Evolutionary conservation across 108 stramenopile genomes (phyloP), one percentile per base, ranked within the genome.

Genomic region (Skeletonema grethae): DNA sequence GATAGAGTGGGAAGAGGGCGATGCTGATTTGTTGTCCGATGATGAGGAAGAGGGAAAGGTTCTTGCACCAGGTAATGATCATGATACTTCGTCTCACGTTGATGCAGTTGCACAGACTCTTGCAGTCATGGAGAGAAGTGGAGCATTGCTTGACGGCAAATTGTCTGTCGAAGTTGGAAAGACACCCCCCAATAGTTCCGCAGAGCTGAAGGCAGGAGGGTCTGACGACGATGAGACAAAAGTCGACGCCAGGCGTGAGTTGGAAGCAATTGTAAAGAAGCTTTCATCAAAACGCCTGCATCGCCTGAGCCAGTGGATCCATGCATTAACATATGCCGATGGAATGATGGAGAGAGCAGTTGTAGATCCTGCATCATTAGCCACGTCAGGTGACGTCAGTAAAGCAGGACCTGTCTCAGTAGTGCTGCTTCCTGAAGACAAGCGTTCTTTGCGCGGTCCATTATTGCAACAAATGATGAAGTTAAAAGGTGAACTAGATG

Each of bases 1-100:
- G 13, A 73, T 79, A 63, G 72, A 73, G 24, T 79, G 79, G 79
- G 79, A 79, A 34, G 79, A 79, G 24, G 79, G 79, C 10, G 79
- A 79, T 67, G 53, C 65, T 36, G 50, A n/a, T 22, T 5, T 53
- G 20, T 67, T 59, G 4, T 25, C 59, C 24, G 73, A 65, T 24
- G 25, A 41, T 5, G 16, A 65, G 57, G 20, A 28, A 39, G 11
- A 32, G 9, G 16, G 34, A 18, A 34, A 50, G 5, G 39, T 60
- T 32, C 32, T 48, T 29, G 43, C 46, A 50, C 20, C 43, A 24
- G 58, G 50, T 11, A 63, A 39, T 39, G 31, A 46, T 57, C 45
- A 16, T 8, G 22, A 20, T 55, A 22, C 30, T 45, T 38, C 57
- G 0, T 43, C 68, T 62, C 79, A 79, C 50, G 45, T 64, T 24